Conservation (phyloP, 352 stramenopile species). For the Pythium coloratum region DNA sequence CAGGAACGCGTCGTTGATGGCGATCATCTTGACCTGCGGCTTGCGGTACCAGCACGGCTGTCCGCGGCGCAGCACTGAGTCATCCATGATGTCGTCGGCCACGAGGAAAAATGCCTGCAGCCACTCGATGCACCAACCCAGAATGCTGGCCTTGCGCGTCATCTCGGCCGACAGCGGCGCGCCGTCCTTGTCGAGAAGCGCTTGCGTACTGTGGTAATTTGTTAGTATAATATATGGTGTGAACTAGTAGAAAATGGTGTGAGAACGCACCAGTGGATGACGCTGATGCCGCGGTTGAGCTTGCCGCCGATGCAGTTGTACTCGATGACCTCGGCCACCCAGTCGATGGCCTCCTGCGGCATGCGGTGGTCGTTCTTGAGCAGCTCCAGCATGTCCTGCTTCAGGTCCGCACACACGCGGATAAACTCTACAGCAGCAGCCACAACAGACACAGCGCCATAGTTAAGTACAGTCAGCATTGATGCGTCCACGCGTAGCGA, state of each 20-base stretch:
- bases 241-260: neutral
- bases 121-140: slow-evolving; percentile 99
- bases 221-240: neutral
- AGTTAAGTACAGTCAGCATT: neutral
- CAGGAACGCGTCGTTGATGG: slow-evolving; percentile 97
- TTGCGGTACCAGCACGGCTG: slow-evolving; percentile 98
- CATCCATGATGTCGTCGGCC: slow-evolving; percentile 99
- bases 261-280: slow-evolving; percentile 81
- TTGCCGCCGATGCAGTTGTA: slow-evolving; percentile 99
- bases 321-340: slow-evolving; percentile 83
- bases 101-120: slow-evolving; percentile 99
- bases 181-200: slow-evolving; percentile 38
- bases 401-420: slow-evolving; percentile 65
- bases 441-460: neutral
- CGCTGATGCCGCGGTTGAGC: slow-evolving; percentile 97
- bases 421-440: slow-evolving; percentile 64
- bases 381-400: slow-evolving; percentile 72
- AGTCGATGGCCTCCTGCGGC: slow-evolving; percentile 79
- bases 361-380: slow-evolving; percentile 65
- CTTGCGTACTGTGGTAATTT: slow-evolving; percentile 48
- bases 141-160: slow-evolving; percentile 87
- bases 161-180: slow-evolving; percentile 60
- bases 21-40: slow-evolving; percentile 89
- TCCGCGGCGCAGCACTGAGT: slow-evolving; percentile 92
- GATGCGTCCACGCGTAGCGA: neutral